phyloP scores from a whole-genome alignment of 305 asterid species.

The Caryopteris hybrid region DNA sequence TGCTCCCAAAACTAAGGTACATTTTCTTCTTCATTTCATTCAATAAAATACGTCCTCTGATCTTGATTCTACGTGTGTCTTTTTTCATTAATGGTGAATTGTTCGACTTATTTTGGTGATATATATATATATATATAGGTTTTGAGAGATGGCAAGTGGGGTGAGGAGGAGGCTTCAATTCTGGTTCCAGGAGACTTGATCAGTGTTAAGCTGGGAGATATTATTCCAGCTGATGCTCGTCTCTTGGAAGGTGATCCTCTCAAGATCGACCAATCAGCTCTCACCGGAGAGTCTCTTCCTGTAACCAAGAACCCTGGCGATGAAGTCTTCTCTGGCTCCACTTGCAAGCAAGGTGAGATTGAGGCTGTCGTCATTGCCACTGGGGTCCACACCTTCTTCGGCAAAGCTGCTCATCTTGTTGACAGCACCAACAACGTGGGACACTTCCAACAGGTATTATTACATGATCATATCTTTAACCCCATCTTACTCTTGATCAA shows the following conservation, averaged over 20 bases:
- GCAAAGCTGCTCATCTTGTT: slow-evolving; percentile 80
- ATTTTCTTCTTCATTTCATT: not conserved
- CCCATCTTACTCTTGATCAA: not conserved
- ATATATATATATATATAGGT: no score
- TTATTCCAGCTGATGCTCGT: slow-evolving; percentile 86
- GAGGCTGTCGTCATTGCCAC: slow-evolving; percentile 75
- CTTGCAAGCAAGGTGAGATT: slow-evolving; percentile 72
- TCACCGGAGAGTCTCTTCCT: slow-evolving; percentile 71
- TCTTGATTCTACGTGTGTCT: not conserved
- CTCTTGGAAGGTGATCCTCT: slow-evolving; percentile 81
- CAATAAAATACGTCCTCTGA: not conserved
- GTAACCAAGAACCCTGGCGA: slow-evolving; percentile 55
- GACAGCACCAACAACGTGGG: slow-evolving; percentile 69
- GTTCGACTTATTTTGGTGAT: not conserved
- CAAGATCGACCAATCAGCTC: slow-evolving; percentile 78
- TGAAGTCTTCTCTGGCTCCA: slow-evolving; percentile 63
- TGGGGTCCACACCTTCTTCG: slow-evolving; percentile 65
- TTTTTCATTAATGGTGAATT: not conserved
- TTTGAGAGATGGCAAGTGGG: slow-evolving; percentile 73
- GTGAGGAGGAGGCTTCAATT: slow-evolving; percentile 70
- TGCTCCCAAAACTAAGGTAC: slow-evolving; percentile 71
- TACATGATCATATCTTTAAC: not conserved
- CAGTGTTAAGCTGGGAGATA: slow-evolving; percentile 81
- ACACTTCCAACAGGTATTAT: slow-evolving; percentile 56
- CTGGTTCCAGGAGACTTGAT: slow-evolving; percentile 81